Percentiles rank a stretch among this genome's conserved stretches.
Evolutionary conservation across 2,329 filamentous ascomycete species (phyloP).

Genomic region (Epichloe bromicola): DNA sequence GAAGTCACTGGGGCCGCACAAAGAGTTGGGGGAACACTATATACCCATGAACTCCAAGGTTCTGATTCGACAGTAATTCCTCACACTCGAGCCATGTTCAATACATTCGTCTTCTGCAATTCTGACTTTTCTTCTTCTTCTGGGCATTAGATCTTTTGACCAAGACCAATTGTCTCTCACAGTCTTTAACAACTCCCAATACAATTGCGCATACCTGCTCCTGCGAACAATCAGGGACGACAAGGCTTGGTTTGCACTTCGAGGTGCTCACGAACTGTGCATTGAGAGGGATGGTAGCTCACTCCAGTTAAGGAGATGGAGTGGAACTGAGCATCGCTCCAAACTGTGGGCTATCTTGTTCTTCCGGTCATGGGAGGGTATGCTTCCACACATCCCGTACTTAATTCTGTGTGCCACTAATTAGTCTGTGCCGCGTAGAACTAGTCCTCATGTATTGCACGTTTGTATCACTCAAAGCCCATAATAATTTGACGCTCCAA

Average conservation of each 20-base stretch:
- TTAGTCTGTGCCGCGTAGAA: conserved; percentile 25
- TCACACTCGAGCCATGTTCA: neutral
- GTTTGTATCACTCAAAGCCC: conserved; percentile 43
- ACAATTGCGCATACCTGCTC: conserved; percentile 33
- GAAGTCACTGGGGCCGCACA: conserved; percentile 31
- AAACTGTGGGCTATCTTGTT: conserved; percentile 42
- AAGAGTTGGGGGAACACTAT: conserved; percentile 27
- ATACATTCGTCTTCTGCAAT: conserved; percentile 1
- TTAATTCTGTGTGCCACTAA: neutral
- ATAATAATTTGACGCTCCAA: conserved; percentile 30
- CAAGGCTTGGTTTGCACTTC: conserved; percentile 32
- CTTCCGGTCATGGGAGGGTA: conserved; percentile 50
- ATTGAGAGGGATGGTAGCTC: conserved; percentile 35
- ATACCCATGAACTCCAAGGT: conserved; percentile 36
- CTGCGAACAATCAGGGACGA: conserved; percentile 29
- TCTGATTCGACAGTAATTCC: conserved; percentile 38
- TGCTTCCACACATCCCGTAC: conserved; percentile 6
- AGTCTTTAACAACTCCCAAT: conserved; percentile 33
- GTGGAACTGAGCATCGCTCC: conserved; percentile 24
- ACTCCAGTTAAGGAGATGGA: conserved; percentile 41
- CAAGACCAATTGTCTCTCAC: conserved; percentile 40
- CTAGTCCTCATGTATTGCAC: conserved; percentile 46
- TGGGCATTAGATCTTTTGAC: conserved; percentile 34
- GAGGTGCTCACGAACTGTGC: conserved; percentile 41
- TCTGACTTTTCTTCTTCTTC: conserved; percentile 4